phyloP scores from a whole-genome alignment of 2,329 filamentous ascomycete species.

The Helotiales sp. region DNA sequence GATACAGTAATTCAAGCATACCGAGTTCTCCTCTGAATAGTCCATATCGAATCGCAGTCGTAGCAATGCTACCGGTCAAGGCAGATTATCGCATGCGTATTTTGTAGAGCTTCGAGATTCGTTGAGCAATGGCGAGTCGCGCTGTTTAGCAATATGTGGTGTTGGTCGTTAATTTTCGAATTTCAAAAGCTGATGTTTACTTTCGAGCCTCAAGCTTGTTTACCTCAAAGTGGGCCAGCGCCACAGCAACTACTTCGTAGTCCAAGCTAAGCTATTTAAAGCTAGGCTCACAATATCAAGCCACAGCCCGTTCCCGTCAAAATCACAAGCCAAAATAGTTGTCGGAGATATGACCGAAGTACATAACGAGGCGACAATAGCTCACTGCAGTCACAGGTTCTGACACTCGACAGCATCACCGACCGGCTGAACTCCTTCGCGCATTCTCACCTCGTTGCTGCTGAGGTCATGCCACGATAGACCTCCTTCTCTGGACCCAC shows the following conservation, averaged over 20 bases:
- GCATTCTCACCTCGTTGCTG: neutral
- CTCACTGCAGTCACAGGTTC: neutral
- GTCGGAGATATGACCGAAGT: neutral
- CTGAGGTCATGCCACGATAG: conserved; percentile 13
- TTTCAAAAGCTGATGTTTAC: neutral
- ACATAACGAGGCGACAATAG: neutral
- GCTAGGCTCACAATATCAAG: neutral
- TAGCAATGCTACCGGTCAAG: conserved; percentile 27
- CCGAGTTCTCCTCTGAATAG: conserved; percentile 29
- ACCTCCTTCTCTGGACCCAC: neutral
- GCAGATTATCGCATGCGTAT: conserved; percentile 25
- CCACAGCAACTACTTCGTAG: too few relatives aligned
- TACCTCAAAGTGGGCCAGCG: too few relatives aligned
- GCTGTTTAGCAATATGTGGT: neutral
- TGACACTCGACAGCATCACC: neutral
- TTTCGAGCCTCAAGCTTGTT: neutral
- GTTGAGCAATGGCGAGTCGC: neutral
- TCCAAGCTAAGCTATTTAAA: neutral
- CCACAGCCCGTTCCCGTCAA: too few relatives aligned
- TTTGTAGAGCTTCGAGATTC: neutral
- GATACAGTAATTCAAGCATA: conserved; percentile 12
- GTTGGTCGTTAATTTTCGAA: neutral
- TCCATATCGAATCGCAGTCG: conserved; percentile 24
- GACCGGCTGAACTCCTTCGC: neutral
- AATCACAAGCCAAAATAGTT: neutral